Evolutionary conservation across 495 filamentous ascomycete species (phyloP), one percentile per base, ranked within the genome.

Genomic region (Oidiodendron maius): DNA sequence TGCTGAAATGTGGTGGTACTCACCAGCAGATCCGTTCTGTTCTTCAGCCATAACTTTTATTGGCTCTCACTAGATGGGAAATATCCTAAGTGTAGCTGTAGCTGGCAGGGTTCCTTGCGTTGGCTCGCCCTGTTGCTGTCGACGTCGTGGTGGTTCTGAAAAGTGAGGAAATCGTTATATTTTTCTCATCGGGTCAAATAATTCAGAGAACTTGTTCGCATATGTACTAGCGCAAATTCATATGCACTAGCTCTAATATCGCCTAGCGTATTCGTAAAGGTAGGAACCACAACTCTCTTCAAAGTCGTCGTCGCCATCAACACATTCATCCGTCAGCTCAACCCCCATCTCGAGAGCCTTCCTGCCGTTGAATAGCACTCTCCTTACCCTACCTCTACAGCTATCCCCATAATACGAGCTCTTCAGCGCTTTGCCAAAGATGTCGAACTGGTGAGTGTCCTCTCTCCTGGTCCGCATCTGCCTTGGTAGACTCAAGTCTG

Each of bases 21-120:
- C 96, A 58, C 91, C 91, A 23, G 72, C 73, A 46, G 66, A 68
- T 47, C 52, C 50, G 50, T 61, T 61, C 53, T 78, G 70, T 61
- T 78, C 71, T 24, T 64, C 62, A 57, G 74, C 66, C 74, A 78
- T 78, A 54, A 40, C 49, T 56, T 63, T 54, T 58, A 61, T 54
- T 16, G 20, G 13, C 13, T 40, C 40, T 28, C 15, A 8, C 13
- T 8, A 30, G 11, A 3, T 9, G 12, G 42, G 13, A 22, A 3
- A 23, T 9, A 12, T 16, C 18, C n/a, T 35, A 32, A 17, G 18
- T 16, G 20, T 6, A 37, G 32, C 9, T 39, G 16, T 34, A 49
- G 46, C 25, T 48, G 15, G 48, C 66, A 77, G 74, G 75, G 77
- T 78, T 80, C 77, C 75, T 76, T 78, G 77, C 77, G 68, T 70